phyloP scores from a whole-genome alignment of 257 asterid genomes.

The Lycium ferocissimum region DNA sequence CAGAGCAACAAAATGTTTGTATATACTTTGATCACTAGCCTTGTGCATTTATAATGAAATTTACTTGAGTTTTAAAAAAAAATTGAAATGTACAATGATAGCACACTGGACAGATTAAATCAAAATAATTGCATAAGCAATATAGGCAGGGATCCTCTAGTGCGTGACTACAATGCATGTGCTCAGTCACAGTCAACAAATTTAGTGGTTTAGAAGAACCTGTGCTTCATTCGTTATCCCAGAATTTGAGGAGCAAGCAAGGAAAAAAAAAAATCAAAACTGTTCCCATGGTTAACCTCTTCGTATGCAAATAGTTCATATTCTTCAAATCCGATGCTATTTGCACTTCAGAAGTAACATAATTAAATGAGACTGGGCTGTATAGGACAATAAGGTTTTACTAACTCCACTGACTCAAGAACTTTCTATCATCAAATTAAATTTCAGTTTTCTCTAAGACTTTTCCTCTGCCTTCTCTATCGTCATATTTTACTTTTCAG shows the following conservation, averaged over 20 bases:
- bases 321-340: neutral
- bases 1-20: neutral
- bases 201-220: neutral
- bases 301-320: neutral
- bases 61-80: neutral
- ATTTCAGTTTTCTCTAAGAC: too few relatives aligned
- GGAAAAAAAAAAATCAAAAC: neutral
- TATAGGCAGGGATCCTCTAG: neutral
- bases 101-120: neutral
- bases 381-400: neutral
- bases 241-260: conserved; percentile 5
- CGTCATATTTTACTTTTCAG: neutral
- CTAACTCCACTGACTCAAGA: neutral
- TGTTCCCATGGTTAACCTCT: neutral
- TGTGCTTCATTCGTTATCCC: neutral
- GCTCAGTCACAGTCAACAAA: neutral
- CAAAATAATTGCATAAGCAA: neutral
- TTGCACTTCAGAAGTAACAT: neutral
- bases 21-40: neutral
- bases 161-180: neutral
- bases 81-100: neutral
- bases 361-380: neutral
- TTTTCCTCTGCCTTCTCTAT: too few relatives aligned
- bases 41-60: neutral
- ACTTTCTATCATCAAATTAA: neutral